Evolutionary conservation across 2,329 filamentous ascomycete species (phyloP).

Genomic region (Xylaria sp.): DNA sequence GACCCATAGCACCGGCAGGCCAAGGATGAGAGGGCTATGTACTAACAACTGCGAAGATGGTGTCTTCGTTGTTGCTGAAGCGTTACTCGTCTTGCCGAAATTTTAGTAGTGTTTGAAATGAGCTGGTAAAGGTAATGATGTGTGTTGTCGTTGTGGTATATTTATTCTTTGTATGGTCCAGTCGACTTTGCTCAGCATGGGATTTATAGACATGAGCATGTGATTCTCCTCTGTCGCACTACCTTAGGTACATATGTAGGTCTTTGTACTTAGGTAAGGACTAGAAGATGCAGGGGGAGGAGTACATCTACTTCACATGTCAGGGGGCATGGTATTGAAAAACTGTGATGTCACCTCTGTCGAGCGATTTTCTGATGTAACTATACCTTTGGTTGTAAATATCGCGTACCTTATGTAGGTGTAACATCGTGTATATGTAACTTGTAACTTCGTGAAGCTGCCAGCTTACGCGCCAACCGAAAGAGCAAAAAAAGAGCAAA

Average conservation of each 20-base stretch:
- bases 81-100: not conserved
- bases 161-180: not conserved
- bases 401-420: too few relatives aligned
- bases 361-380: too few relatives aligned
- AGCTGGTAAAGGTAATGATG: not conserved
- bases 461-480: not conserved
- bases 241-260: not conserved
- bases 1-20: constrained; percentile 53
- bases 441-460: not conserved
- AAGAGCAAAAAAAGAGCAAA: not conserved
- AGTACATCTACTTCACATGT: too few relatives aligned
- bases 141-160: not conserved
- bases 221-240: not conserved
- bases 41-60: not conserved
- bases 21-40: not conserved
- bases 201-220: constrained; percentile 4
- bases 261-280: too few relatives aligned
- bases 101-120: not conserved
- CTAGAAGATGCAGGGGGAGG: not conserved
- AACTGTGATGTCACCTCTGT: too few relatives aligned
- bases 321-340: too few relatives aligned
- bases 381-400: too few relatives aligned
- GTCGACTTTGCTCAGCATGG: not conserved
- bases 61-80: not conserved
- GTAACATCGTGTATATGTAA: not conserved